Evolutionary conservation across 2,329 filamentous ascomycete species (phyloP), one percentile per base, ranked within the genome.

Genomic region (Rosellinia necatrix): DNA sequence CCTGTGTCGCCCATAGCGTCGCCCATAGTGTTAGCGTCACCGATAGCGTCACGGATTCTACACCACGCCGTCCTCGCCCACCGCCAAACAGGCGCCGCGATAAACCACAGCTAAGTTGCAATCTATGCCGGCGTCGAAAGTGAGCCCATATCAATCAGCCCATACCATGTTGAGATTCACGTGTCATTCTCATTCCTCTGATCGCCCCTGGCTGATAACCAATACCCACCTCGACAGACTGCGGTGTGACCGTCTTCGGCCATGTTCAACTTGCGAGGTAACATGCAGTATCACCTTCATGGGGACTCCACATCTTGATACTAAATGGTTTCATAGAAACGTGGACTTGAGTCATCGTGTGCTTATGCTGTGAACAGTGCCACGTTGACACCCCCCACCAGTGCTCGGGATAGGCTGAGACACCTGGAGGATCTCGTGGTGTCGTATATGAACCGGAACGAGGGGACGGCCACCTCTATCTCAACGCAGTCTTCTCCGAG

Each of bases 41-140:
- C n/a, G n/a, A n/a, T n/a, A n/a, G 22, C 15, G n/a, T 29, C 9
- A 32, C 7, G 21, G 43, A 55, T 9, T 12, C 46, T 35, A 41
- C 42, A 37, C 27, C n/a, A 21, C 49, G 46, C 22, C 56, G 62
- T 17, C 56, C 60, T 27, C 55, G 60, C 7, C 63, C 63, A 13
- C 63, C 63, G 5, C 63, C 56, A 17, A 65, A 57, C 30, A 56
- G 63, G 40, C 61, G 63, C 8, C 63, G 63, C 7, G 63, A 65
- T 9, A 65, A 65, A 35, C 63, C 63, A 13, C 63, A 65, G 21
- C 24, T 65, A 2, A 63, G 60, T 30, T 65, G 63, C 41, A 61
- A 63, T 22, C 29, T 63, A 3, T 65, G 63, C 51, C 58, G 63
- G 2, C 60, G 53, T 15, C 55, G 62, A 6, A 65, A 65, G 63